Conservation (phyloP, 1,284 basidiomycete genomes). For the Leccinum subfulvum region DNA sequence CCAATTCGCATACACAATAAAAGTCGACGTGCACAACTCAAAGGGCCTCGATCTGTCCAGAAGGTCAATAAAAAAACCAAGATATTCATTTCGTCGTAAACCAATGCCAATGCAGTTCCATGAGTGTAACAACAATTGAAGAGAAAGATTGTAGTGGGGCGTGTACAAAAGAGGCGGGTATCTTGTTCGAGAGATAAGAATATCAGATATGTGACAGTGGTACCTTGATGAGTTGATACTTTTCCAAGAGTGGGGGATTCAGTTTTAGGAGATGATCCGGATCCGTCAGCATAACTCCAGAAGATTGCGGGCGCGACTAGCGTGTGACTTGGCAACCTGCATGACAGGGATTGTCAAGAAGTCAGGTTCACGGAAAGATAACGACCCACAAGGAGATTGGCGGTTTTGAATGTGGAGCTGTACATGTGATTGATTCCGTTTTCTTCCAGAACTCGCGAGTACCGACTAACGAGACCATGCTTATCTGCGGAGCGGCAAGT, state of each 20-base stretch:
- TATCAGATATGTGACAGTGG: conserved; percentile 1
- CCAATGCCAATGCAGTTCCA: conserved; percentile 6
- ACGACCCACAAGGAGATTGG: conserved; percentile 66
- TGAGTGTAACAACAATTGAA: background rate
- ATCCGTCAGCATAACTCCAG: conserved; percentile 30
- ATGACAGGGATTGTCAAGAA: conserved; percentile 6
- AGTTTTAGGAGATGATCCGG: background rate
- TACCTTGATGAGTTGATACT: background rate
- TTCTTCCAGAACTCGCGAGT: conserved; percentile 68
- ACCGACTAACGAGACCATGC: conserved; percentile 73
- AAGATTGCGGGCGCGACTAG: conserved; percentile 31
- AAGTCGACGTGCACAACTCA: conserved; percentile 1
- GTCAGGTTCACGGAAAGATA: conserved; percentile 5
- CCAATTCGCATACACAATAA: background rate
- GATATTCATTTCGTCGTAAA: conserved; percentile 8
- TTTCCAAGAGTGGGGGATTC: conserved; percentile 8
- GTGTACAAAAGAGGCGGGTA: conserved; percentile 18
- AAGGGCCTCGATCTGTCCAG: background rate
- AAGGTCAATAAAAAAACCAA: conserved; percentile 4
- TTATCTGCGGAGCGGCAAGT: conserved; percentile 47
- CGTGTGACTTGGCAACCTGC: conserved; percentile 30
- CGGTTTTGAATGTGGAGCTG: conserved; percentile 80
- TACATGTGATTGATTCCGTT: conserved; percentile 82
- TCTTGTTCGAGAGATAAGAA: conserved; percentile 18
- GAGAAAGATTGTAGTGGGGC: background rate